These are phyloP conservation scores for Cladochytrium replicatum DNA, from an alignment of 192 early-diverging fungal species.

Conservation along the genomic window DNA sequence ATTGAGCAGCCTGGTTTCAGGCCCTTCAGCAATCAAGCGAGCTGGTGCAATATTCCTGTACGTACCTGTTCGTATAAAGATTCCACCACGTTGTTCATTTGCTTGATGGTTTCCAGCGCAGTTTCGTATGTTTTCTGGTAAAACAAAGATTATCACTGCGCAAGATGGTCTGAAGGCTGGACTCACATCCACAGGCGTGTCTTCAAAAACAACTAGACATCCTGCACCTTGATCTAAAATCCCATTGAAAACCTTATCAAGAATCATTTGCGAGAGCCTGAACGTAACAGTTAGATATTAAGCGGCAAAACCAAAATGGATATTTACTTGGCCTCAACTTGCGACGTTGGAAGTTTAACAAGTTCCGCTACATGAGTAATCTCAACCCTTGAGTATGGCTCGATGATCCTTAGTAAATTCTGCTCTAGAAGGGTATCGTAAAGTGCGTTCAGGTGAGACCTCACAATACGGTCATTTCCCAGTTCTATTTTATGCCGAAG, in stretches of 20 bases:
- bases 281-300: too few species aligned
- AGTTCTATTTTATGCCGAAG: slow-evolving; percentile 47
- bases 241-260: slow-evolving; percentile 91
- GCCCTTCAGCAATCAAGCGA: too few species aligned
- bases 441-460: slow-evolving; percentile 77
- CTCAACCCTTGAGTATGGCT: slow-evolving; percentile 96
- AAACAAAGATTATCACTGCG: too few species aligned
- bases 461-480: slow-evolving; percentile 87
- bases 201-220: slow-evolving; percentile 91
- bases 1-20: too few species aligned
- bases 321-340: slow-evolving; percentile 79
- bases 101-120: slow-evolving; percentile 91
- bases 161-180: too few species aligned
- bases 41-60: slow-evolving; percentile 5
- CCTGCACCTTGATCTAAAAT: slow-evolving; percentile 97
- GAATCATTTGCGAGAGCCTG: slow-evolving; percentile 96
- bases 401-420: slow-evolving; percentile 92
- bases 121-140: slow-evolving; percentile 77
- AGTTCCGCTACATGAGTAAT: slow-evolving; percentile 90
- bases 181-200: slow-evolving; percentile 70
- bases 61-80: slow-evolving; percentile 85
- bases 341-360: slow-evolving; percentile 81
- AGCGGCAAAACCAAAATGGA: not conserved
- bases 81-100: slow-evolving; percentile 91
- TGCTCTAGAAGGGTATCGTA: slow-evolving; percentile 97